Base-by-base conservation (phyloP, 371 early-diverging fungal genomes). In the Syncephalastrum racemosum region DNA sequence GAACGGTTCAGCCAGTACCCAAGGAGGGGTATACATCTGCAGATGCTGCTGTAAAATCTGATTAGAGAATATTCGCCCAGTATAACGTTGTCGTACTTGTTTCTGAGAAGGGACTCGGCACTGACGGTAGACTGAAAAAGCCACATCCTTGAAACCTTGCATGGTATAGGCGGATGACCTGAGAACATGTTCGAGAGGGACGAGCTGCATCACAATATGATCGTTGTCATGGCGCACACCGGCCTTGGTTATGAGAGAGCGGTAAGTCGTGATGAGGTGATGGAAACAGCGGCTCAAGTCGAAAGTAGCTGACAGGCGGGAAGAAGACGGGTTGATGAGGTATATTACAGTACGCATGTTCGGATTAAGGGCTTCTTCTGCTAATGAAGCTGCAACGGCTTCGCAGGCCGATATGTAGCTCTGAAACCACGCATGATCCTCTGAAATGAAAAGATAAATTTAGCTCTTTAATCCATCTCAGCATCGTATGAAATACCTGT, bases 91-190 rank as follows among this genome's bases (percentile, higher is more conserved):
- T 31, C 36, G 6, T 31, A 31, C 36, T 12, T 31, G 36, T 31
- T 31, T 31, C 12, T 31, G 36, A 31, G 39, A 71, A 31, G 25
- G 36, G 10, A 31, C 45, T 25, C 67, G 71, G 58, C 83, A 84
- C 57, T 78, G 79, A 22, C 71, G 72, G 46, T 84, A 84, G n/a
- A 84, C 79, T 13, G 84, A 71, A 49, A 86, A 86, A 1, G 84
- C 86, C 50, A 86, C 78, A 14, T 82, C 81, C 47, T 79, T 78
- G n/a, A 83, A 60, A 2, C 82, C 81, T 54, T 73, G 75, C 40
- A 79, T 81, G 10, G 73, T 63, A 46, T 71, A 76, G 1, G 80
- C 79, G 24, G 71, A 62, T 2, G 73, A 62, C 27, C 71, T 60
- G 18, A 83, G 27, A 5, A 82, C 63, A 56, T 83, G 84, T 16